Evolutionary conservation across 1,139 yeast species (phyloP).

Genomic region (Pichia sp.): DNA sequence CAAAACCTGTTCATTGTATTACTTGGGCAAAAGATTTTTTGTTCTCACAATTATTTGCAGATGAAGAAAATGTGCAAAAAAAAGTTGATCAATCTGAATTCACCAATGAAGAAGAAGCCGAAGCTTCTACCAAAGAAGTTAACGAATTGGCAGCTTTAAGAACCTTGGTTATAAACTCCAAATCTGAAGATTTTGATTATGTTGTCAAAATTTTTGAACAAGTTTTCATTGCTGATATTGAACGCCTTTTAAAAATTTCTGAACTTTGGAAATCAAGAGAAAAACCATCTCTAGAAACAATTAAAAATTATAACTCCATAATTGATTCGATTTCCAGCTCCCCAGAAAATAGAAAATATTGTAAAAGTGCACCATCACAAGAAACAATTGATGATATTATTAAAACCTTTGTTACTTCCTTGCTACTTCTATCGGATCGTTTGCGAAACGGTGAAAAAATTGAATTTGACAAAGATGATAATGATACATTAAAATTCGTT

Average conservation of each 20-base stretch:
- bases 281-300: slow-evolving; percentile 40
- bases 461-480: slow-evolving; percentile 91
- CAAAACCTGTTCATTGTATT: slow-evolving; percentile 91
- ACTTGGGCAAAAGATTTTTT: slow-evolving; percentile 96
- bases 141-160: slow-evolving; percentile 69
- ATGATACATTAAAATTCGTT: slow-evolving; percentile 82
- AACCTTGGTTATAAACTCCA: slow-evolving; percentile 32
- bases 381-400: slow-evolving; percentile 64
- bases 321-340: not conserved
- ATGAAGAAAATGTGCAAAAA: slow-evolving; percentile 27
- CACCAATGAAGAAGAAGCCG: slow-evolving; percentile 59
- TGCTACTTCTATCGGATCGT: slow-evolving; percentile 46
- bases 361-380: slow-evolving; percentile 40
- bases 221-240: slow-evolving; percentile 64
- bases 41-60: slow-evolving; percentile 74
- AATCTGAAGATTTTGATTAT: slow-evolving; percentile 28
- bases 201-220: slow-evolving; percentile 42
- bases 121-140: slow-evolving; percentile 61
- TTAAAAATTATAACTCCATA: not conserved
- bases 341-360: not conserved
- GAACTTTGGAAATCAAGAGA: slow-evolving; percentile 71
- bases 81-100: slow-evolving; percentile 46
- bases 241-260: slow-evolving; percentile 62
- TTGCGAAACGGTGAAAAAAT: slow-evolving; percentile 37
- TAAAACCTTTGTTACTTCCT: slow-evolving; percentile 48